Base-by-base conservation (phyloP, 2,329 filamentous ascomycete genomes). In the Penicillium sp. region DNA sequence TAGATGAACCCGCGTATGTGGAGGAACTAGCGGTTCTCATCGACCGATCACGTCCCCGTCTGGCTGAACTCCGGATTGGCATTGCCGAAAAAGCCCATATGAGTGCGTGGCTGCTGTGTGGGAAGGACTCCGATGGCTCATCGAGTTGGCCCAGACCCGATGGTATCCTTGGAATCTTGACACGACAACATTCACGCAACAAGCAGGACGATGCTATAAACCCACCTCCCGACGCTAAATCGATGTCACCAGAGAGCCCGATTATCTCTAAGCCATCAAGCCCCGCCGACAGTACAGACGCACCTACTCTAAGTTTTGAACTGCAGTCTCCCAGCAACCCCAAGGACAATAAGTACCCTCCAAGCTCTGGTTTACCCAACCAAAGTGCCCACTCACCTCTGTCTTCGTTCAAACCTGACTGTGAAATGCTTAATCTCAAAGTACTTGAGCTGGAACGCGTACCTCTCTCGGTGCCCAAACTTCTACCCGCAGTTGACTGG, bases 1-100 rank as follows among this genome's bases (percentile, higher is more conserved):
- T 94, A 56, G 90, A 94, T 65, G 89, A 93, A 67, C 74, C 90
- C n/a, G 82, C 86, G 27, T 94, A 94, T 69, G 74, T 93, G 35
- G 89, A 93, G 66, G 90, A 94, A 73, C 88, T 94, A 83, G 87
- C 87, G 50, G 78, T 90, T 39, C 79, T 94, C 11, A 84, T 94
- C 56, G 86, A 87, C 56, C 83, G 85, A 23, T 93, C 89, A 11
- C 79, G 84, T 55, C 78, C 81, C 57, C 79, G 79, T 39, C 75
- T 94, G 14, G 81, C 82, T 29, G 90, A 93, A 70, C 78, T 95
- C 32, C 81, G 89, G 40, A 81, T 94, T 5, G 89, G 90, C 6
- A 84, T 94, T 51, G 84, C 89, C 5, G 67, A 76, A 13, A 67
- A 65, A 46, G 59, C 62, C 4, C 60, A 64, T 35, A 48, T 64